phyloP scores from a whole-genome alignment of 305 asterid genomes.

The Euphrasia arctica region DNA sequence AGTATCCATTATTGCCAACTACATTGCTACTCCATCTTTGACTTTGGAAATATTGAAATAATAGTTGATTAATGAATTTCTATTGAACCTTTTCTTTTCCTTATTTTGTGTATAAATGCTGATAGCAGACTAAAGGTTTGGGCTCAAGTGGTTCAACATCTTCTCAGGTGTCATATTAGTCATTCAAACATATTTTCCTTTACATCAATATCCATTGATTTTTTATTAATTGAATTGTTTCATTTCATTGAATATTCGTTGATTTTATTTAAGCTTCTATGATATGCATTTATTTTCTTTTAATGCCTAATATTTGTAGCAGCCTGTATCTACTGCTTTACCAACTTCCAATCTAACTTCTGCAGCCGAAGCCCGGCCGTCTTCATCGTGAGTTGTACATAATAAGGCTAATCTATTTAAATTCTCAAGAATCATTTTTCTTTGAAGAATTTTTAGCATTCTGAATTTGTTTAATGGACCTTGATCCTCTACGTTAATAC shows the following conservation, averaged over 20 bases:
- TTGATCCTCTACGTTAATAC: too few species aligned
- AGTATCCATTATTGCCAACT: neutral
- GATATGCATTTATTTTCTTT: neutral
- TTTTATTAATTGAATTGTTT: neutral
- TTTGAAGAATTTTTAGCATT: too few species aligned
- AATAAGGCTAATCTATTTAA: neutral
- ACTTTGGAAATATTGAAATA: neutral
- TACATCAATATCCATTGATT: neutral
- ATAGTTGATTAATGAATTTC: conserved; percentile 1
- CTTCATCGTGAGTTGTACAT: conserved; percentile 41
- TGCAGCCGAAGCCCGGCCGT: conserved; percentile 40
- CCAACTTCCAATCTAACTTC: conserved; percentile 31
- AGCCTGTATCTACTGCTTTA: conserved; percentile 46
- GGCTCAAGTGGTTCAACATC: conserved; percentile 53
- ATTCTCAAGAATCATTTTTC: too few species aligned
- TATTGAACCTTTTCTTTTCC: neutral
- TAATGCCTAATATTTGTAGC: conserved; percentile 23
- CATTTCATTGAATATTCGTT: neutral
- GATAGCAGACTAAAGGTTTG: conserved; percentile 45
- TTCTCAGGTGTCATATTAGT: conserved; percentile 42
- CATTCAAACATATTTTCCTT: neutral
- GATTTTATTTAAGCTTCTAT: neutral
- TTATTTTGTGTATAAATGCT: conserved; percentile 12
- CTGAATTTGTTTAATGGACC: too few species aligned
- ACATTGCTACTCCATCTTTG: neutral